Conservation (phyloP, 768 basidiomycete species). For the Suillus variegatus region DNA sequence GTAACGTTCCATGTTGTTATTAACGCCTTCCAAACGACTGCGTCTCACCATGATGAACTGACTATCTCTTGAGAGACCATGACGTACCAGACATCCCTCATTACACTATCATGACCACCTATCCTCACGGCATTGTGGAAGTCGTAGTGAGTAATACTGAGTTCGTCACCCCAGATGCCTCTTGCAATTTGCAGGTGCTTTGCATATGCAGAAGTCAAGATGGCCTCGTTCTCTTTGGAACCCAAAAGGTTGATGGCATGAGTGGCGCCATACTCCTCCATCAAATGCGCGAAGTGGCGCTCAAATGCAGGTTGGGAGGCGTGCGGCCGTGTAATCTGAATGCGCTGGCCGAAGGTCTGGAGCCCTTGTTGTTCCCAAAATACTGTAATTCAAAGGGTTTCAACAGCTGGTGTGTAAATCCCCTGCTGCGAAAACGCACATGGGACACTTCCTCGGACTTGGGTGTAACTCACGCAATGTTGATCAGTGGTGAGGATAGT, state of each 20-base stretch:
- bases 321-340: slow-evolving; percentile 94
- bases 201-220: slow-evolving; percentile 79
- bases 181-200: slow-evolving; percentile 74
- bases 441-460: slow-evolving; percentile 94
- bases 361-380: slow-evolving; percentile 99
- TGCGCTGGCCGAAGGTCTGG: slow-evolving; percentile 91
- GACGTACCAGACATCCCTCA: slow-evolving; percentile 66
- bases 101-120: slow-evolving; percentile 86
- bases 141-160: slow-evolving; percentile 88
- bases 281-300: slow-evolving; percentile 84
- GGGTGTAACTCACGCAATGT: slow-evolving; percentile 88
- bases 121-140: slow-evolving; percentile 84
- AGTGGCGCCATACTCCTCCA: slow-evolving; percentile 80
- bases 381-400: slow-evolving; percentile 47
- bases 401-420: slow-evolving; percentile 5
- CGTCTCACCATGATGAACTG: slow-evolving; percentile 11
- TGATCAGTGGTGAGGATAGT: slow-evolving; percentile 85
- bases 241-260: slow-evolving; percentile 94
- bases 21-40: slow-evolving; percentile 63
- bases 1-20: slow-evolving; percentile 70
- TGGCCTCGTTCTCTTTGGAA: slow-evolving; percentile 88
- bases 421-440: slow-evolving; percentile 52
- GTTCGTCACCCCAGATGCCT: slow-evolving; percentile 61
- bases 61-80: slow-evolving; percentile 2
- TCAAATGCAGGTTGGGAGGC: slow-evolving; percentile 98